These are phyloP conservation scores for Hortaea werneckii DNA, from an alignment of 2,329 filamentous ascomycete genomes.

Conservation along the genomic window DNA sequence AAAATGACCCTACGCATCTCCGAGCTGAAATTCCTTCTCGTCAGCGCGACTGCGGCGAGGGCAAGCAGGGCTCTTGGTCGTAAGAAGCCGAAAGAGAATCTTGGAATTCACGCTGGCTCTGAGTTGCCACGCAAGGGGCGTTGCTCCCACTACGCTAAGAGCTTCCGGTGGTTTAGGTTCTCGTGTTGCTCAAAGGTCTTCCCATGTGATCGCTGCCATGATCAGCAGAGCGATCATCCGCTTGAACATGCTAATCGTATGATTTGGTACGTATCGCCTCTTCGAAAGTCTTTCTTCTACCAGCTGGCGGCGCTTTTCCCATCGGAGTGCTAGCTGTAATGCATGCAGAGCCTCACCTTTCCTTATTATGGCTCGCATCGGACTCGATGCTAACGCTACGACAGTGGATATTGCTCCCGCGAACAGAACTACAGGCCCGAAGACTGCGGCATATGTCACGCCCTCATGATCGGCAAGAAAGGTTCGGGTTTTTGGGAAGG, in stretches of 20 bases:
- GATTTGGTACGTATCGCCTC: conserved; percentile 44
- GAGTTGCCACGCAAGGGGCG: conserved; percentile 44
- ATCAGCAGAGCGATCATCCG: conserved; percentile 57
- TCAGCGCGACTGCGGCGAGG: conserved; percentile 42
- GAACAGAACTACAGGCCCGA: conserved; percentile 73
- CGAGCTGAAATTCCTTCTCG: conserved; percentile 65
- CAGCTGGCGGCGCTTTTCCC: too few relatives aligned
- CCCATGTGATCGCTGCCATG: conserved; percentile 61
- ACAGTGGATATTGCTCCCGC: conserved; percentile 43
- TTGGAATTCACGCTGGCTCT: conserved; percentile 45
- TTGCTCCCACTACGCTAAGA: conserved; percentile 42
- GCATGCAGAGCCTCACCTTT: too few relatives aligned
- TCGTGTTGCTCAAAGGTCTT: conserved; percentile 48
- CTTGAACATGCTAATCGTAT: conserved; percentile 77
- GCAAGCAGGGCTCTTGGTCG: conserved; percentile 19
- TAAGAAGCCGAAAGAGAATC: conserved; percentile 36
- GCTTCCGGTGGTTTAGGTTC: conserved; percentile 45
- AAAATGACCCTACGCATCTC: conserved; percentile 73
- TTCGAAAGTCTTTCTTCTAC: too few relatives aligned
- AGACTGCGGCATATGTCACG: conserved; percentile 63
- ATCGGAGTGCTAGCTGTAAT: too few relatives aligned
- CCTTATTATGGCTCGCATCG: too few relatives aligned
- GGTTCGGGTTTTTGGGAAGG: conserved; percentile 75
- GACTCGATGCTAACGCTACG: too few relatives aligned
- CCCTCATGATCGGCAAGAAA: conserved; percentile 57